A percentile compares a stretch with the other conserved stretches of the same genome.
These are phyloP conservation scores for Monilinia vaccinii-corymbosi DNA, from an alignment of 2,329 filamentous ascomycete species.

Conservation along the genomic window DNA sequence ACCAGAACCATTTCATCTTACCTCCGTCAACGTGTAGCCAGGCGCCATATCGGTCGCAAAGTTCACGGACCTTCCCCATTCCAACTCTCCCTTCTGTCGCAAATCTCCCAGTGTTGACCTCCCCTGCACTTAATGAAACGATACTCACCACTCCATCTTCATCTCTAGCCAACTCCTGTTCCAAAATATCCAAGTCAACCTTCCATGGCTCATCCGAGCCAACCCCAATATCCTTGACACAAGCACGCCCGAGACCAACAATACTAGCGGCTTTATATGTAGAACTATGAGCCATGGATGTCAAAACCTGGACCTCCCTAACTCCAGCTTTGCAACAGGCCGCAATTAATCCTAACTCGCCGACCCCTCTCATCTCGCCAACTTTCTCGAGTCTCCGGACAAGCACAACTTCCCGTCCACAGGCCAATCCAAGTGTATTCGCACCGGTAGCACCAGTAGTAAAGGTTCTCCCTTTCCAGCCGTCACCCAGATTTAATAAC, in stretches of 20 bases:
- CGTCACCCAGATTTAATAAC: conserved; percentile 50
- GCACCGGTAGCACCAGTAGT: conserved; percentile 64
- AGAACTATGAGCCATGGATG: conserved; percentile 76
- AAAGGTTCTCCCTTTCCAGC: conserved; percentile 68
- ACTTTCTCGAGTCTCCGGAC: conserved; percentile 28
- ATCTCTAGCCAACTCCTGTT: conserved; percentile 43
- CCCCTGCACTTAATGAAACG: conserved; percentile 72
- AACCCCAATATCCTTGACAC: conserved; percentile 52
- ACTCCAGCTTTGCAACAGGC: conserved; percentile 58
- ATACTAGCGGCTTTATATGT: conserved; percentile 75
- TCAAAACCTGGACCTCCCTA: conserved; percentile 64
- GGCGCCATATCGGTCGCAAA: conserved; percentile 65
- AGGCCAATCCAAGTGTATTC: conserved; percentile 56
- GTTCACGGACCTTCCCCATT: conserved; percentile 48
- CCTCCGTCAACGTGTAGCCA: conserved; percentile 87
- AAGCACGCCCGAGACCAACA: conserved; percentile 64
- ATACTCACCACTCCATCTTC: conserved; percentile 55
- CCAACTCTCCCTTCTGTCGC: conserved; percentile 43
- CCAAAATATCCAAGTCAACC: conserved; percentile 58
- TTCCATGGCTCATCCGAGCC: conserved; percentile 51
- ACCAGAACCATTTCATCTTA: conserved; percentile 26
- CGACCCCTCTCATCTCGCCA: conserved; percentile 40
- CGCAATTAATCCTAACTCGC: conserved; percentile 58
- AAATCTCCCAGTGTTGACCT: conserved; percentile 85
- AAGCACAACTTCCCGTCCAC: conserved; percentile 61